Evolutionary conservation across 1,284 basidiomycete species (phyloP).

Genomic region (Trametes pubescens): DNA sequence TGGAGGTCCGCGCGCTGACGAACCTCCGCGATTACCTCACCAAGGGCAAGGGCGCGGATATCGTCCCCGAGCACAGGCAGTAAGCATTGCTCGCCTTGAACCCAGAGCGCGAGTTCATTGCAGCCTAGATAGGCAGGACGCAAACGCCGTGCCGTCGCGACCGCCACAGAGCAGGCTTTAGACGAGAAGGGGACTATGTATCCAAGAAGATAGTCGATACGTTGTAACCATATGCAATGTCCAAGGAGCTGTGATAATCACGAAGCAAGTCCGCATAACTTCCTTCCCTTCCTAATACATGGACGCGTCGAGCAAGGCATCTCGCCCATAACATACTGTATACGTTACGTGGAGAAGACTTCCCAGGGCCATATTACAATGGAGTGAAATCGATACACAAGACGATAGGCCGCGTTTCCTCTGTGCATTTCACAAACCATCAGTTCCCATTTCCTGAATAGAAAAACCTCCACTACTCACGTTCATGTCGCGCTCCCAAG

Average conservation of each 20-base stretch:
- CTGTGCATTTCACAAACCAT: neutral
- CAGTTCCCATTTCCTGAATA: neutral
- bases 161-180: constrained; percentile 7
- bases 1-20: constrained; percentile 81
- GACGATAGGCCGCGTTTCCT: constrained; percentile 20
- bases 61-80: constrained; percentile 66
- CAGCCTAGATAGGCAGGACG: constrained; percentile 9
- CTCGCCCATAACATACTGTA: too few relatives aligned
- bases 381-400: constrained; percentile 34
- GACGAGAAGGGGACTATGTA: neutral
- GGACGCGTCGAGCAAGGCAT: too few relatives aligned
- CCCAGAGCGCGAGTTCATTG: neutral
- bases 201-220: neutral
- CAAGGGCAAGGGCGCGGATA: constrained; percentile 67
- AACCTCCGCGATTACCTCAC: constrained; percentile 76
- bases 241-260: too few relatives aligned
- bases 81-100: neutral
- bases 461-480: constrained; percentile 7
- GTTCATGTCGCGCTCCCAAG: constrained; percentile 3
- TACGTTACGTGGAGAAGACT: too few relatives aligned
- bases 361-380: neutral
- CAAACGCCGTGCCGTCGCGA: neutral
- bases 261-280: too few relatives aligned
- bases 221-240: constrained; percentile 1
- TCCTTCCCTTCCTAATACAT: too few relatives aligned